Conservation (phyloP, 495 filamentous ascomycete genomes). For the Tuber melanosporum region DNA sequence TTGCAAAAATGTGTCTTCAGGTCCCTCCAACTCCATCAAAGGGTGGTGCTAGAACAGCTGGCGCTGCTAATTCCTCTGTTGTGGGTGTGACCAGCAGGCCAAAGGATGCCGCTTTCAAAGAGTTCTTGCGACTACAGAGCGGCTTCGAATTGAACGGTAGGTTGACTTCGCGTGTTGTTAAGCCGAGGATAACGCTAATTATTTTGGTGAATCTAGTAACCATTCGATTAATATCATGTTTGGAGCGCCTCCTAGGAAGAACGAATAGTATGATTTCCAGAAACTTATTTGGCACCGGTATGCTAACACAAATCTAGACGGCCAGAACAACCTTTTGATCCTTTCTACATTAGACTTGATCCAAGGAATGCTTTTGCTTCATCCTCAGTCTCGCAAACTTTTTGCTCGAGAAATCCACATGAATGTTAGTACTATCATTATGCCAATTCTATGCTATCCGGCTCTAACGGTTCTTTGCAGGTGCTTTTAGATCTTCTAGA, state of each 20-base stretch:
- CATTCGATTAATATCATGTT: constrained; percentile 73
- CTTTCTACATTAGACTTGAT: constrained; percentile 81
- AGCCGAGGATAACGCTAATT: constrained; percentile 14
- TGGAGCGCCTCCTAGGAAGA: constrained; percentile 80
- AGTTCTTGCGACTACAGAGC: constrained; percentile 95
- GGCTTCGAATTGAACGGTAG: constrained; percentile 94
- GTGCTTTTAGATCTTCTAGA: constrained; percentile 92
- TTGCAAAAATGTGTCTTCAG: constrained; percentile 88
- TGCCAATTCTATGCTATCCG: background rate
- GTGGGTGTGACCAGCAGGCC: constrained; percentile 39
- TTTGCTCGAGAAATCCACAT: constrained; percentile 90
- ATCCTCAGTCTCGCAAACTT: constrained; percentile 81
- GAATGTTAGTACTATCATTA: constrained; percentile 56
- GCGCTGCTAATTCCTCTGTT: constrained; percentile 10
- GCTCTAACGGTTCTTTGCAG: constrained; percentile 38
- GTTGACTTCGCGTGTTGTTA: constrained; percentile 16
- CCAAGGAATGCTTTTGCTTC: constrained; percentile 81
- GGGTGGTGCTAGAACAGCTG: constrained; percentile 25
- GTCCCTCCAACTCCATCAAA: constrained; percentile 43
- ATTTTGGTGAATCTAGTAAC: constrained; percentile 52
- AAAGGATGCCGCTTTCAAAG: constrained; percentile 83
- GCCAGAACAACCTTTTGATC: constrained; percentile 82
- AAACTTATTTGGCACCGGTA: background rate
- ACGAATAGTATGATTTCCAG: constrained; percentile 50
- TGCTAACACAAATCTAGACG: constrained; percentile 47